Conservation (phyloP, 176 grass and related monocot species). For the Raddia distichophylla region DNA sequence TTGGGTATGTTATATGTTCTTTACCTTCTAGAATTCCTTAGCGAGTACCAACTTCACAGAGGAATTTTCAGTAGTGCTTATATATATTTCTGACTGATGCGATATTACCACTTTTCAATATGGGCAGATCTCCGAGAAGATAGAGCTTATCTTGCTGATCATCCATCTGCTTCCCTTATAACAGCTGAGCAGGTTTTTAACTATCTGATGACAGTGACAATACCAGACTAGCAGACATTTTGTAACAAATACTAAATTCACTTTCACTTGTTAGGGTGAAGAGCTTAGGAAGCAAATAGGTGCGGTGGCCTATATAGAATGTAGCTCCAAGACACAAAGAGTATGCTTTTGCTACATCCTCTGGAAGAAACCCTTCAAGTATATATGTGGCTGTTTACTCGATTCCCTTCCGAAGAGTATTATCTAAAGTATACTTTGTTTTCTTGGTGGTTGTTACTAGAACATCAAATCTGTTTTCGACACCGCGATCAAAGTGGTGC, state of each 20-base stretch:
- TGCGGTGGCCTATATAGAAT: constrained; percentile 70
- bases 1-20: constrained; percentile 53
- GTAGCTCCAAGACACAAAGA: constrained; percentile 85
- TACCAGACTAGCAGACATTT: background rate
- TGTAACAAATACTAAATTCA: constrained; percentile 1
- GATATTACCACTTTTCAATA: background rate
- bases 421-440: background rate
- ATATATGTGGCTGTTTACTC: background rate
- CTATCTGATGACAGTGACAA: background rate
- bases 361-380: background rate
- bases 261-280: constrained; percentile 51
- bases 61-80: background rate
- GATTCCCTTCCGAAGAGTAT: background rate
- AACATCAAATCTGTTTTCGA: constrained; percentile 77
- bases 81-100: background rate
- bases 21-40: constrained; percentile 15
- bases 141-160: constrained; percentile 64
- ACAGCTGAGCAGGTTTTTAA: constrained; percentile 58
- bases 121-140: constrained; percentile 71
- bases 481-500: constrained; percentile 82
- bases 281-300: constrained; percentile 71
- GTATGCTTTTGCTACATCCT: constrained; percentile 33
- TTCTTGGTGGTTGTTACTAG: constrained; percentile 32
- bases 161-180: constrained; percentile 65
- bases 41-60: background rate